Evolutionary conservation across 2,329 filamentous ascomycete genomes (phyloP).

Genomic region (Xylariaceae sp.): DNA sequence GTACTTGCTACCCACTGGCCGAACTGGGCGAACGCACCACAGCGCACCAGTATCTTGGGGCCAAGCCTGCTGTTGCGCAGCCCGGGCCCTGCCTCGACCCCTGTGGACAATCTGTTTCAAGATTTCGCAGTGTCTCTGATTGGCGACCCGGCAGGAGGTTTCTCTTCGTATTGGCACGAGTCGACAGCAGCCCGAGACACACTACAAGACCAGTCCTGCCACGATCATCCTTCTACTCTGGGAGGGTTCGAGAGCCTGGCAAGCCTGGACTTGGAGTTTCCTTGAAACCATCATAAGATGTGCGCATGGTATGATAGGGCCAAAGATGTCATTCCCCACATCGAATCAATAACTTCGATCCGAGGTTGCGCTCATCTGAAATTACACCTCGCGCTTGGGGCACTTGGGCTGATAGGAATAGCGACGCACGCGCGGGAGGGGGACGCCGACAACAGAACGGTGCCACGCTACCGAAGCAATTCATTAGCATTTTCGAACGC

Average conservation of each 20-base stretch:
- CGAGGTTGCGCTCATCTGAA: no score
- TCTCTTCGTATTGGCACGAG: background rate
- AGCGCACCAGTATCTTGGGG: background rate
- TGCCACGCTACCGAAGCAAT: background rate
- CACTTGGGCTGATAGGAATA: no score
- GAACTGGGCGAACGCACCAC: background rate
- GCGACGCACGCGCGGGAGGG: no score
- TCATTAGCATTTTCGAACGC: background rate
- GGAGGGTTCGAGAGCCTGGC: no score
- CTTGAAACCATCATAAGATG: no score
- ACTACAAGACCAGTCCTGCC: background rate
- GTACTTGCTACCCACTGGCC: background rate
- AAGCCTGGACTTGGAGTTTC: no score
- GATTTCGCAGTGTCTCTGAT: constrained; percentile 4
- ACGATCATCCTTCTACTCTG: no score
- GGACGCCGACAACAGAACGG: background rate
- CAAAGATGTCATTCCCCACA: no score
- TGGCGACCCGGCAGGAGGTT: background rate
- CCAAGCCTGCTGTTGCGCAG: constrained; percentile 11
- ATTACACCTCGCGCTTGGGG: no score
- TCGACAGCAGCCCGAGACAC: background rate
- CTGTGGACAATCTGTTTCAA: constrained; percentile 20
- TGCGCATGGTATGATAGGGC: no score
- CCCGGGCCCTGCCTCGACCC: constrained; percentile 3
- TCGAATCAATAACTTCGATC: no score